A percentile compares a stretch with the other conserved stretches of the same genome.
phyloP scores from a whole-genome alignment of 2,329 filamentous ascomycete species.

The Sarocladium brachiariae region DNA sequence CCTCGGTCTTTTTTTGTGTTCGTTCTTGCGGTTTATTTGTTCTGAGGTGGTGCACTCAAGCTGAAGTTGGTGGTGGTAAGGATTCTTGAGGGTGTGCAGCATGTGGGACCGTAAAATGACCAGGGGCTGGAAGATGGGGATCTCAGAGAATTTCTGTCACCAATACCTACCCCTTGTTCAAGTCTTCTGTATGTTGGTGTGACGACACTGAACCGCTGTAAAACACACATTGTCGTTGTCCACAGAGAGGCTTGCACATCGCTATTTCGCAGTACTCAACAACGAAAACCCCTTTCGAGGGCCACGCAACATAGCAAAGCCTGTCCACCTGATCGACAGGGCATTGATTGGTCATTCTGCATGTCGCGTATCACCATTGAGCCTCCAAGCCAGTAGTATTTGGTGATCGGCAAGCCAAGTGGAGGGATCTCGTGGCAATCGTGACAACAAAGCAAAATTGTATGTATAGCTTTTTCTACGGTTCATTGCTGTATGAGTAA shows the following conservation, averaged over 20 bases:
- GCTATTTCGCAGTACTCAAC: background rate
- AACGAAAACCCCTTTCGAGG: background rate
- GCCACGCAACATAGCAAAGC: background rate
- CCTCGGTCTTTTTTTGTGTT: background rate
- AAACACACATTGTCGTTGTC: background rate
- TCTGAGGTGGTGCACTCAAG: conserved; percentile 1
- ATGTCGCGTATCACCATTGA: background rate
- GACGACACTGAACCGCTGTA: background rate
- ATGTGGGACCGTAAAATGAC: conserved; percentile 1
- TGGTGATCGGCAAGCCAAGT: background rate
- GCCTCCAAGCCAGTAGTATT: background rate
- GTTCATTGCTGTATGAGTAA: too few relatives aligned
- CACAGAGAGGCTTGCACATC: conserved; percentile 4
- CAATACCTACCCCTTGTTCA: background rate
- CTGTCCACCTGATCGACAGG: background rate
- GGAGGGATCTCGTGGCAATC: background rate
- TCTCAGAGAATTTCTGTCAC: background rate
- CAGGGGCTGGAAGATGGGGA: conserved; percentile 8
- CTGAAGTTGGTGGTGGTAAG: background rate
- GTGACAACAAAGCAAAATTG: background rate
- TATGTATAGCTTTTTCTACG: too few relatives aligned
- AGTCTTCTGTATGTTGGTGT: background rate
- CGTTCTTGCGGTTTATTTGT: background rate
- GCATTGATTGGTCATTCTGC: background rate
- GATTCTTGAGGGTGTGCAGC: conserved; percentile 1